Conservation (phyloP, 257 asterid species). For the Henckelia pumila region DNA sequence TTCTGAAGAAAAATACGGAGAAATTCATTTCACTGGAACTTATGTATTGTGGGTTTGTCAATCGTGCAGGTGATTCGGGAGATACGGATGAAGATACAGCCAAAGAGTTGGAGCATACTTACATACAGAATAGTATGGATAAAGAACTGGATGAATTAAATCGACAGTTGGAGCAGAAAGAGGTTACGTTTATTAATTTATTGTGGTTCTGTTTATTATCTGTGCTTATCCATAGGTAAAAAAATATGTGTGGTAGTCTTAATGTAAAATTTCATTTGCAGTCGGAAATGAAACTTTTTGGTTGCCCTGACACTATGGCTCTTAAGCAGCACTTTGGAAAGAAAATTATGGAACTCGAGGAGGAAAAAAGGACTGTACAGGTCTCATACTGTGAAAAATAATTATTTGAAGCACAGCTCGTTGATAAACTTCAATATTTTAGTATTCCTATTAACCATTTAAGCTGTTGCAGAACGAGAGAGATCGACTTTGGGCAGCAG, state of each 20-base stretch:
- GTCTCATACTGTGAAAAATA: conserved; percentile 31
- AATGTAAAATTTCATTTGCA: conserved; percentile 38
- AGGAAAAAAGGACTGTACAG: conserved; percentile 90
- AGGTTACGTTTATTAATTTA: conserved; percentile 41
- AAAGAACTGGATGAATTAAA: conserved; percentile 85
- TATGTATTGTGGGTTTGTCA: conserved; percentile 20
- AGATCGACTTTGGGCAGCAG: conserved; percentile 78
- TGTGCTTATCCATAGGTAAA: background rate
- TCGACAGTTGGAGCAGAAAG: conserved; percentile 84
- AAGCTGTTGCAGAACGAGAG: conserved; percentile 63
- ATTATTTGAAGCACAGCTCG: conserved; percentile 5
- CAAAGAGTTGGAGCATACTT: conserved; percentile 94
- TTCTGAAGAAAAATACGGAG: too few relatives aligned
- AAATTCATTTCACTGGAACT: conserved; percentile 7
- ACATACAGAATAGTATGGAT: conserved; percentile 89
- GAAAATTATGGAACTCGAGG: conserved; percentile 92
- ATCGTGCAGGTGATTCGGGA: conserved; percentile 67
- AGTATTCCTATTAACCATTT: conserved; percentile 21
- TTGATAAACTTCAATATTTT: conserved; percentile 19
- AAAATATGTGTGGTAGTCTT: background rate
- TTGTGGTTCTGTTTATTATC: background rate
- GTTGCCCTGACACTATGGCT: conserved; percentile 79
- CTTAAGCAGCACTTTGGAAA: conserved; percentile 96
- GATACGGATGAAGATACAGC: conserved; percentile 87
- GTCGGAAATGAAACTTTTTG: conserved; percentile 92